Conservation (phyloP, 1,139 yeast genomes). For the Yamadazyma triangularis region DNA sequence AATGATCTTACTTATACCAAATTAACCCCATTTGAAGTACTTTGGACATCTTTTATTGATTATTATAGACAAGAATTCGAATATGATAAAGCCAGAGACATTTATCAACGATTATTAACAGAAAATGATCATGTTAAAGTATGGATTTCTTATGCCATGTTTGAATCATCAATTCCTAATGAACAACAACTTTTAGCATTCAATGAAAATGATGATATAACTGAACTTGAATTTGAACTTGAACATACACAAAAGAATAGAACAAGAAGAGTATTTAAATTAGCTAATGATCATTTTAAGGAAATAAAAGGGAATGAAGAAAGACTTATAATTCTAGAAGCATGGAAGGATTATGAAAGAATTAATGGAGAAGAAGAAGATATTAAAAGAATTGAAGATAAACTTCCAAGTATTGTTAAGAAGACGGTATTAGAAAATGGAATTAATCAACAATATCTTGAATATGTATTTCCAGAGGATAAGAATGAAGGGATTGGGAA, state of each 20-base stretch:
- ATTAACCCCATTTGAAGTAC: slow-evolving; percentile 14
- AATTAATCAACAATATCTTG: slow-evolving; percentile 51
- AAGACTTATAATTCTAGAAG: slow-evolving; percentile 54
- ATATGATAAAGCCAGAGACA: slow-evolving; percentile 51
- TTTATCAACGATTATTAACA: slow-evolving; percentile 44
- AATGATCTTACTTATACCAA: slow-evolving; percentile 9
- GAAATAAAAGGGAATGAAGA: slow-evolving; percentile 31
- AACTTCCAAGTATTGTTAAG: slow-evolving; percentile 57
- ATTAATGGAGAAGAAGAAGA: slow-evolving; percentile 52
- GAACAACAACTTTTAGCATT: slow-evolving; percentile 42
- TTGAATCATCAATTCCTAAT: slow-evolving; percentile 67
- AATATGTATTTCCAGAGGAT: slow-evolving; percentile 68
- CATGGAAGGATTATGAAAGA: slow-evolving; percentile 63
- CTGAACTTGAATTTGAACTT: slow-evolving; percentile 49
- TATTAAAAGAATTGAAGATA: slow-evolving; percentile 30
- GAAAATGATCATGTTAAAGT: slow-evolving; percentile 31
- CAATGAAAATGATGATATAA: slow-evolving; percentile 31
- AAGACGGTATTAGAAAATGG: slow-evolving; percentile 43
- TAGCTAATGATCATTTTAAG: slow-evolving; percentile 48
- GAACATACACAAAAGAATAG: slow-evolving; percentile 48
- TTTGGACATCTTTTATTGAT: slow-evolving; percentile 52
- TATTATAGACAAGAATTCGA: slow-evolving; percentile 57
- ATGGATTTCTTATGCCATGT: slow-evolving; percentile 70
- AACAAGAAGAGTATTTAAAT: slow-evolving; percentile 53
- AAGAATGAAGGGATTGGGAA: slow-evolving; percentile 40